phyloP scores from a whole-genome alignment of 805 yeast species.

The Wickerhamiella australiensis region DNA sequence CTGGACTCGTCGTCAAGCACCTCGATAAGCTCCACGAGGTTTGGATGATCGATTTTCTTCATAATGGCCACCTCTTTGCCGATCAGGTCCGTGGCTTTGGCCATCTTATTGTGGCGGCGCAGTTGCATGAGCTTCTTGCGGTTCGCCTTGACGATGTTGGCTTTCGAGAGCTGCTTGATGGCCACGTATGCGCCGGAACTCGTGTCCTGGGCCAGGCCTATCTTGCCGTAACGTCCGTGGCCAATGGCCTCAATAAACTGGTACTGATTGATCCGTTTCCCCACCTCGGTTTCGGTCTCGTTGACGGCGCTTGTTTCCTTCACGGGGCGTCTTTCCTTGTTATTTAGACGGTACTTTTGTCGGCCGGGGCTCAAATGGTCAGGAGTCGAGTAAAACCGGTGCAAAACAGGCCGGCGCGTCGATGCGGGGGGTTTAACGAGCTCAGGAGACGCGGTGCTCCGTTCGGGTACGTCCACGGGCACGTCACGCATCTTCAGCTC shows the following conservation, averaged over 20 bases:
- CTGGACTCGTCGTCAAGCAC: conserved; percentile 45
- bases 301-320: conserved; percentile 28
- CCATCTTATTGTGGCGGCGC: conserved; percentile 16
- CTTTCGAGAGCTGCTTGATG: conserved; percentile 32
- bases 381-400: conserved; percentile 29
- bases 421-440: background rate
- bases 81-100: conserved; percentile 22
- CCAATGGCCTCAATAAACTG: conserved; percentile 65
- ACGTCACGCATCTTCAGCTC: background rate
- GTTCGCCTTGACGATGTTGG: conserved; percentile 27
- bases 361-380: conserved; percentile 26
- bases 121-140: conserved; percentile 23
- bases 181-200: conserved; percentile 38
- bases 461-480: background rate
- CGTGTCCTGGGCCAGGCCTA: conserved; percentile 65
- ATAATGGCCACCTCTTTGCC: conserved; percentile 59
- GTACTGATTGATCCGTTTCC: conserved; percentile 37
- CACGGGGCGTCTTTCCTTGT: conserved; percentile 26
- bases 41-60: conserved; percentile 66
- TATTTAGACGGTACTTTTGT: conserved; percentile 29
- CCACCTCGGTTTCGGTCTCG: conserved; percentile 23
- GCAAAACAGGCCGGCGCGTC: conserved; percentile 23
- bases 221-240: conserved; percentile 84
- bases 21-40: conserved; percentile 53
- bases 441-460: conserved; percentile 3